phyloP scores from a whole-genome alignment of 1,284 basidiomycete genomes.

The Meripilus lineatus region DNA sequence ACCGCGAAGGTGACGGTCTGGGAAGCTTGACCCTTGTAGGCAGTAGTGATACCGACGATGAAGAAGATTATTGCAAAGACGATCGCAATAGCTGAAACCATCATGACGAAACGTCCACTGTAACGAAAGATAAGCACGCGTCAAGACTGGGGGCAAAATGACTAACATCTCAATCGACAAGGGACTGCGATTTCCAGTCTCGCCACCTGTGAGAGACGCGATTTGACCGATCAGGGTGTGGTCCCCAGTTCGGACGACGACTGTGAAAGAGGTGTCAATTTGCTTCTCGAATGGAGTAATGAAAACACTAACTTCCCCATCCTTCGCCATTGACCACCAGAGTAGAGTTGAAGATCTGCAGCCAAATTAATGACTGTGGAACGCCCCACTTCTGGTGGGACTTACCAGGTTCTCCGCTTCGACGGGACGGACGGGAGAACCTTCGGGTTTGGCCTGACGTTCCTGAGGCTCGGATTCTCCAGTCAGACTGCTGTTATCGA shows the following conservation, averaged over 20 bases:
- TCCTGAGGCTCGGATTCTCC: constrained; percentile 70
- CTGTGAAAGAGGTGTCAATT: constrained; percentile 23
- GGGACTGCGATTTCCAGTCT: constrained; percentile 61
- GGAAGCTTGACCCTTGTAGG: constrained; percentile 56
- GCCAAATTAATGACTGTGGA: neutral
- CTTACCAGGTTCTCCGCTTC: constrained; percentile 62
- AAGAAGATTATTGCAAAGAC: constrained; percentile 62
- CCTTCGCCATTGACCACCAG: constrained; percentile 64
- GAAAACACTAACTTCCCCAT: constrained; percentile 53
- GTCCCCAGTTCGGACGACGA: constrained; percentile 64
- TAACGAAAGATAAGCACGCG: neutral
- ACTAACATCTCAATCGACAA: constrained; percentile 61
- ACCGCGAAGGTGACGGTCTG: constrained; percentile 65
- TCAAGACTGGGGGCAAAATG: neutral
- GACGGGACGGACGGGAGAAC: constrained; percentile 43
- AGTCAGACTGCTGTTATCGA: constrained; percentile 67
- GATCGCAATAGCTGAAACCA: constrained; percentile 56
- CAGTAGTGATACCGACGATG: constrained; percentile 58
- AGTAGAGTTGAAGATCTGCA: constrained; percentile 62
- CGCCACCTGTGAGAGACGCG: constrained; percentile 57
- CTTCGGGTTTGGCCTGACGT: constrained; percentile 41
- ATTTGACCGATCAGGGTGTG: constrained; percentile 62
- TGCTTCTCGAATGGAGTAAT: neutral
- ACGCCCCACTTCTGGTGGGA: constrained; percentile 5
- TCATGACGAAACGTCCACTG: constrained; percentile 55